A percentile compares a stretch with the other conserved stretches of the same genome.
Conservation (phyloP, 1,139 yeast species). For the Eremothecium cymbalariae region DNA sequence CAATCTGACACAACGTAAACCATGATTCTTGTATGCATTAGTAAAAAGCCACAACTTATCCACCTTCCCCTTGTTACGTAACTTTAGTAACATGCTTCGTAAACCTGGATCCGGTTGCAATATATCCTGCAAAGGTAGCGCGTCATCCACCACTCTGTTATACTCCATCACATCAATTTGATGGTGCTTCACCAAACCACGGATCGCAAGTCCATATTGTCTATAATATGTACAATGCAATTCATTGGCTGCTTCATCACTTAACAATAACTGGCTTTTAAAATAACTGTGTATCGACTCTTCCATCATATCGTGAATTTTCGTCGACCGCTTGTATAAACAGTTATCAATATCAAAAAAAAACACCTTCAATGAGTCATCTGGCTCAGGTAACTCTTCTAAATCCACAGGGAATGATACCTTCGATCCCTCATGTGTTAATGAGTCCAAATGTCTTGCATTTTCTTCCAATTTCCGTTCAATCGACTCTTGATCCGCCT, state of each 20-base stretch:
- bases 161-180: conserved; percentile 83
- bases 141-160: conserved; percentile 82
- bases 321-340: conserved; percentile 63
- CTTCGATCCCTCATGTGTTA: conserved; percentile 32
- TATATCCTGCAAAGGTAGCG: conserved; percentile 74
- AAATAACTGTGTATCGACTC: conserved; percentile 75
- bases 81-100: conserved; percentile 42
- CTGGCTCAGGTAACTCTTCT: conserved; percentile 20
- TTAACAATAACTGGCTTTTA: conserved; percentile 49
- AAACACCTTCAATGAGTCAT: conserved; percentile 41
- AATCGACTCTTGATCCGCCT: conserved; percentile 21
- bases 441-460: conserved; percentile 28
- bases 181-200: conserved; percentile 79
- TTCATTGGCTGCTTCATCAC: conserved; percentile 64
- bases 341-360: conserved; percentile 93
- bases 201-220: conserved; percentile 86
- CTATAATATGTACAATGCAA: conserved; percentile 71
- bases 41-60: conserved; percentile 79
- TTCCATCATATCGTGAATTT: conserved; percentile 83
- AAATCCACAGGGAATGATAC: conserved; percentile 23
- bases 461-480: conserved; percentile 26
- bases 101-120: conserved; percentile 51
- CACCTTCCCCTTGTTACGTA: conserved; percentile 42
- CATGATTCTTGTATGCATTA: conserved; percentile 89
- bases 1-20: conserved; percentile 61